Evolutionary conservation across 148 eudicot species (phyloP).

Genomic region (Simmondsia chinensis): DNA sequence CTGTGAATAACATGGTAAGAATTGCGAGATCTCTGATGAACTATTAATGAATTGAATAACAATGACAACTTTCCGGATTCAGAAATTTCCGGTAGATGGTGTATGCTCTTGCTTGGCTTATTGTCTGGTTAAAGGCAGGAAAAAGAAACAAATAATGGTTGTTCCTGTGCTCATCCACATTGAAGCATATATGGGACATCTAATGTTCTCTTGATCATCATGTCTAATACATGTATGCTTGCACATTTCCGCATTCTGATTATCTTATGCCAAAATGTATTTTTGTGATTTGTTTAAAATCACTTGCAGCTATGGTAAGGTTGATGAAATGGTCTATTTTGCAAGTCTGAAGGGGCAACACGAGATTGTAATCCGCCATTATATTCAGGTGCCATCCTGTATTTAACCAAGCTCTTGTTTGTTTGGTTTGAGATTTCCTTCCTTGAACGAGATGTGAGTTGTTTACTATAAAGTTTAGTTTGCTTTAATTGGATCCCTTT

Average conservation of each 20-base stretch:
- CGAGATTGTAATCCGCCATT: slow-evolving; percentile 85
- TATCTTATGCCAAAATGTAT: background rate
- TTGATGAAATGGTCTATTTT: slow-evolving; percentile 88
- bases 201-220: too few species aligned
- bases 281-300: slow-evolving; percentile 8
- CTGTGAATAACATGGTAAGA: too few species aligned
- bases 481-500: background rate
- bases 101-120: too few species aligned
- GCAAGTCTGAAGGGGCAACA: slow-evolving; percentile 89
- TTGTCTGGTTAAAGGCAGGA: too few species aligned
- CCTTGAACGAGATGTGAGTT: background rate
- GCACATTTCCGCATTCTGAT: background rate
- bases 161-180: too few species aligned
- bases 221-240: too few species aligned
- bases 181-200: too few species aligned
- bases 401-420: background rate
- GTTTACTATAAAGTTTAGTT: background rate
- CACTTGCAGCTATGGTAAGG: slow-evolving; percentile 87
- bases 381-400: slow-evolving; percentile 65
- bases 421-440: background rate
- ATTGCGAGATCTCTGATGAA: too few species aligned
- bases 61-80: too few species aligned
- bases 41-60: too few species aligned
- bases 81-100: too few species aligned
- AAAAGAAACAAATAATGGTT: too few species aligned